Percentiles rank a stretch among this genome's conserved stretches.
Evolutionary conservation across 2,329 filamentous ascomycete genomes (phyloP).

Genomic region (Tolypocladium amazonense): DNA sequence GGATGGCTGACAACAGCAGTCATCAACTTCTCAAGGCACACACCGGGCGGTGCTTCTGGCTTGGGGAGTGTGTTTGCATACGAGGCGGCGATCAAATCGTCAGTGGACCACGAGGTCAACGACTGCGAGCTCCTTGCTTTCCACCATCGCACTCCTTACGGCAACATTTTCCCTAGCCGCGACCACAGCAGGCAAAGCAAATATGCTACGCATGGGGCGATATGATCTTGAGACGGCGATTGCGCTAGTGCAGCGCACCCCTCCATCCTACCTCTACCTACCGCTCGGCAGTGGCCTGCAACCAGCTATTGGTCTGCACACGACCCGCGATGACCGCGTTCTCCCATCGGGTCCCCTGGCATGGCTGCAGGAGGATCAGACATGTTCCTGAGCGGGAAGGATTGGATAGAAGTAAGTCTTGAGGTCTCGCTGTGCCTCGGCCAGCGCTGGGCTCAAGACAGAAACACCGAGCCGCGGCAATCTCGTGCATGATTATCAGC

Average conservation of each 20-base stretch:
- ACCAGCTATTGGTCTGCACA: neutral
- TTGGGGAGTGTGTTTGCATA: neutral
- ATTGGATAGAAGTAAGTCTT: neutral
- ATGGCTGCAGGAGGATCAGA: constrained; percentile 4
- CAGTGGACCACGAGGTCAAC: neutral
- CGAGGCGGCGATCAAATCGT: neutral
- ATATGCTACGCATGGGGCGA: neutral
- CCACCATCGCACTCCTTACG: neutral
- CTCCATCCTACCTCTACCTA: neutral
- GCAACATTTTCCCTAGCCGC: neutral
- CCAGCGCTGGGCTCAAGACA: neutral
- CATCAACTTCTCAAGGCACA: no score
- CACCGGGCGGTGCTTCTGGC: neutral
- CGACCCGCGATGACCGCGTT: neutral
- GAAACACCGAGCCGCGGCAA: neutral
- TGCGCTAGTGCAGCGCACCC: constrained; percentile 2
- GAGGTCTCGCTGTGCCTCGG: neutral
- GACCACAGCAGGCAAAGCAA: neutral
- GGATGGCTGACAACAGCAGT: neutral
- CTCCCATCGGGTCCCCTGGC: neutral
- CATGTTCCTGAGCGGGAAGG: constrained; percentile 3
- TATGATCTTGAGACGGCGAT: constrained; percentile 1
- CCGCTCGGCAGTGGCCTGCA: neutral
- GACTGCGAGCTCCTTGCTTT: neutral
- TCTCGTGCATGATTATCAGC: neutral